Conservation (phyloP, 2,329 filamentous ascomycete genomes). For the Phaeoacremonium minimum region DNA sequence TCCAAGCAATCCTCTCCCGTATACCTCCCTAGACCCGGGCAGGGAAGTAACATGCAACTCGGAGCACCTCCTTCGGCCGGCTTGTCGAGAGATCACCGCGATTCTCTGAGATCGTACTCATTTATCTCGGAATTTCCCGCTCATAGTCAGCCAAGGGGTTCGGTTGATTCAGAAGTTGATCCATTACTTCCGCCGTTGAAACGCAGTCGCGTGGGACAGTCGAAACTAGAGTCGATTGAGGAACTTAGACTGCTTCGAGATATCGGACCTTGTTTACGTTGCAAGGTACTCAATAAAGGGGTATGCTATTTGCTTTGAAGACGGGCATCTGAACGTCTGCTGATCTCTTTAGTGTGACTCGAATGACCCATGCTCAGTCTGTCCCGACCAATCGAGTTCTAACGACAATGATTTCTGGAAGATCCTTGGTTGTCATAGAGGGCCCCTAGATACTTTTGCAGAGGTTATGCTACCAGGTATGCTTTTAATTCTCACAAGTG, state of each 20-base stretch:
- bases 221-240: slow-evolving; percentile 51
- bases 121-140: slow-evolving; percentile 32
- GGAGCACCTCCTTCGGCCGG: slow-evolving; percentile 27
- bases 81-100: slow-evolving; percentile 32
- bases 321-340: slow-evolving; percentile 4
- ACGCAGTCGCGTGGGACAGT: slow-evolving; percentile 45
- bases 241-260: slow-evolving; percentile 48
- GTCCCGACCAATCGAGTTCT: slow-evolving; percentile 30
- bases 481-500: slow-evolving; percentile 6
- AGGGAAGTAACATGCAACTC: slow-evolving; percentile 20
- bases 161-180: slow-evolving; percentile 43
- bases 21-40: slow-evolving; percentile 34
- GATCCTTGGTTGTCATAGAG: slow-evolving; percentile 46
- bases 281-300: slow-evolving; percentile 38
- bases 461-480: slow-evolving; percentile 47
- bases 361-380: slow-evolving; percentile 43
- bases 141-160: slow-evolving; percentile 25
- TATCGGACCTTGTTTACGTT: slow-evolving; percentile 45
- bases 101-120: slow-evolving; percentile 33
- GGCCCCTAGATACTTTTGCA: slow-evolving; percentile 38
- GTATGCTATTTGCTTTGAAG: slow-evolving; percentile 27
- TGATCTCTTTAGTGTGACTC: slow-evolving; percentile 43
- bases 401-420: slow-evolving; percentile 41
- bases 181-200: slow-evolving; percentile 51
- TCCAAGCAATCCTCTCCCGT: slow-evolving; percentile 30